Evolutionary conservation across 2,329 filamentous ascomycete genomes (phyloP), one percentile per base, ranked within the genome.

Genomic region (Mycogone perniciosa): DNA sequence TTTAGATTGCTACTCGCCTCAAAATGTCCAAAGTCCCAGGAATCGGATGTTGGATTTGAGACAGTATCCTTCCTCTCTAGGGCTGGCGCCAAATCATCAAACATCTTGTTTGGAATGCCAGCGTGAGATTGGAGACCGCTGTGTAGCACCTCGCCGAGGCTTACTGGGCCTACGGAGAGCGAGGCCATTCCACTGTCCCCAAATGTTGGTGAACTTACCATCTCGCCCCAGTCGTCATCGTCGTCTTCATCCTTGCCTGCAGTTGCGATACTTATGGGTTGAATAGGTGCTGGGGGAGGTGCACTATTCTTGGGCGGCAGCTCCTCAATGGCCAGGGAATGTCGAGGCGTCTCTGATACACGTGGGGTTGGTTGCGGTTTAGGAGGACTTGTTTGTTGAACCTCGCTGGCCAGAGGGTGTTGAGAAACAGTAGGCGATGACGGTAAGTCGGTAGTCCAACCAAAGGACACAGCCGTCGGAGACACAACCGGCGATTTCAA

Each of bases 201-300:
- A 7, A 30, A 49, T 2, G 61, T 56, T 2, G 67, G 62, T 4
- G 65, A 39, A 13, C 44, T 63, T 33, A 82, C 69, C 79, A 82
- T 82, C 54, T 82, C 79, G 2, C 79, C 79, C 79, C 79, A 82
- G 35, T 82, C 79, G 41, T 80, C 77, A 2, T 80, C 76, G 5
- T 79, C 74, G 0, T 73, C 68, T 5, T 69, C 66, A 0, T 68
- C 66, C 0, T 63, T 62, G 0, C 59, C 60, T 43, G 57, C 56
- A n/a, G 55, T 43, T 13, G 37, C 46, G 11, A 41, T 34, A 31
- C 27, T 31, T 7, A 48, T 31, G 26, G 50, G 41, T 31, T 54
- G 30, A n/a, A 44, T 43, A 9, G 51, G 48, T 6, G 48, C 7
- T 4, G 48, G 43, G 10, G 44, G 51, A 31, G 45, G 40, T 0